Conservation (phyloP, 768 basidiomycete species). For the Floccularia luteovirens region DNA sequence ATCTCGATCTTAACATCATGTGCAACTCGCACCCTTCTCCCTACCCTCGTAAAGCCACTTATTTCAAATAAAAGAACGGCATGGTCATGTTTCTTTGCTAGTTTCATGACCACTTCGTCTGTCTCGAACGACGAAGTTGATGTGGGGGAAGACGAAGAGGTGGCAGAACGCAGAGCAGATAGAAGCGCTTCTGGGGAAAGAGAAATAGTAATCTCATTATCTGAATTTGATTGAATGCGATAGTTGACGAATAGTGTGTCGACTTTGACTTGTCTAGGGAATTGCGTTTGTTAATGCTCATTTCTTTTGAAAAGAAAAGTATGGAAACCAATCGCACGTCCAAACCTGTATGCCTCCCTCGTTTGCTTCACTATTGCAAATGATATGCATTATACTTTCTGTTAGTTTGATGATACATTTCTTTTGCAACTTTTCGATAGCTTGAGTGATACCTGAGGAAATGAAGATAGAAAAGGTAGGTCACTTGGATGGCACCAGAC, state of each 20-base stretch:
- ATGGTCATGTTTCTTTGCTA: constrained; percentile 80
- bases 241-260: constrained; percentile 66
- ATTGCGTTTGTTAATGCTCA: not conserved
- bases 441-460: constrained; percentile 63
- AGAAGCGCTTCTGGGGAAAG: constrained; percentile 70
- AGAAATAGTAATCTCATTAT: constrained; percentile 74
- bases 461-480: no score
- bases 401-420: constrained; percentile 78
- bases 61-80: constrained; percentile 78
- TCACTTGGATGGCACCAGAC: no score
- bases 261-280: constrained; percentile 42
- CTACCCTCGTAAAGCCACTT: constrained; percentile 52
- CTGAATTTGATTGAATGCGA: constrained; percentile 80
- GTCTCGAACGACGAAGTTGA: constrained; percentile 36
- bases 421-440: constrained; percentile 79
- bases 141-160: constrained; percentile 37
- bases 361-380: constrained; percentile 73
- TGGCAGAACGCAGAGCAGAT: constrained; percentile 61
- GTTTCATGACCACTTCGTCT: constrained; percentile 71
- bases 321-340: constrained; percentile 28
- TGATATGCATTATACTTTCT: constrained; percentile 68
- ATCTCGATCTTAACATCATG: constrained; percentile 85
- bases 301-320: not conserved
- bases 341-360: constrained; percentile 88
- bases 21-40: constrained; percentile 54